Conservation (phyloP, 2,329 filamentous ascomycete genomes). For the Rutstroemia sydowiana region DNA sequence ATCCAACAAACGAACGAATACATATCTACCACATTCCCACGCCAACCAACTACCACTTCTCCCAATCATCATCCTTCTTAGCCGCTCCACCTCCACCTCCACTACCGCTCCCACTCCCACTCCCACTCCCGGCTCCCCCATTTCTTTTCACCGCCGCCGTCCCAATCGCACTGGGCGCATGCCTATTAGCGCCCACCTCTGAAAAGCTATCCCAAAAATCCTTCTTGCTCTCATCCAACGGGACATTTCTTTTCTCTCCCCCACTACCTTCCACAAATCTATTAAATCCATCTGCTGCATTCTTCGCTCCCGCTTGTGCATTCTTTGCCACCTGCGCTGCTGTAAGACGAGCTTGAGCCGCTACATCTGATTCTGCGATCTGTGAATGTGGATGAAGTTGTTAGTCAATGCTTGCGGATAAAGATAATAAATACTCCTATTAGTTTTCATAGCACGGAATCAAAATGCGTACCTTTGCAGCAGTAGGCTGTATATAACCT, state of each 20-base stretch:
- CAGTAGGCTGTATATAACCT: conserved; percentile 85
- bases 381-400: conserved; percentile 30
- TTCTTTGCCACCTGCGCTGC: conserved; percentile 60
- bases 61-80: conserved; percentile 54
- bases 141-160: conserved; percentile 28
- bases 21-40: not conserved
- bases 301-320: conserved; percentile 62
- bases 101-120: conserved; percentile 24
- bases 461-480: conserved; percentile 67
- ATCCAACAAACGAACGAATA: no score
- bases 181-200: conserved; percentile 30
- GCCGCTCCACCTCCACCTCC: no score
- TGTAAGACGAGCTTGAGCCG: conserved; percentile 54
- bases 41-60: conserved; percentile 33
- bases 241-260: conserved; percentile 32
- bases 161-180: conserved; percentile 18
- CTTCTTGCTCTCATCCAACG: conserved; percentile 58
- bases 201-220: conserved; percentile 94
- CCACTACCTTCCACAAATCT: conserved; percentile 74
- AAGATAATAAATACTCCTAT: conserved; percentile 10
- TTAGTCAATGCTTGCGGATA: conserved; percentile 1
- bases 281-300: conserved; percentile 71
- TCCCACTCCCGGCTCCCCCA: conserved; percentile 11
- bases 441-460: not conserved
- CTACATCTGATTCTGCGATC: conserved; percentile 75